phyloP scores from a whole-genome alignment of 1,139 yeast species.

The Geotrichum cucujoidarum region DNA sequence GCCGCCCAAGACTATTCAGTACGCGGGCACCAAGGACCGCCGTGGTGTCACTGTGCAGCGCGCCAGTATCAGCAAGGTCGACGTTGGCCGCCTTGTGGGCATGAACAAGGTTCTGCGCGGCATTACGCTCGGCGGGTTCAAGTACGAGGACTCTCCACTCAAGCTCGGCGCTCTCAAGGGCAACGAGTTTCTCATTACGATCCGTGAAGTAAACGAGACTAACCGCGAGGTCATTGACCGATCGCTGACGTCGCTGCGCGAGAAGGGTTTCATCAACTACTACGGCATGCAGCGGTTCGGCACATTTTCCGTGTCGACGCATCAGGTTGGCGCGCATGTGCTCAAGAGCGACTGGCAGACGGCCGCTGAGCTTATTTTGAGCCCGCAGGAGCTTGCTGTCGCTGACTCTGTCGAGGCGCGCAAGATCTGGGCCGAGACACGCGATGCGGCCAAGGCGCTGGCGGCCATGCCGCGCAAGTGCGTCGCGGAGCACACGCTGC shows the following conservation, averaged over 20 bases:
- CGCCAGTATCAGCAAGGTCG: conserved; percentile 63
- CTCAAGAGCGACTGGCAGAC: conserved; percentile 71
- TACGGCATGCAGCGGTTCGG: conserved; percentile 98
- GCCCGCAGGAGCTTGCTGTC: conserved; percentile 78
- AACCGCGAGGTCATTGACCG: conserved; percentile 44
- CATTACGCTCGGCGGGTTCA: conserved; percentile 69
- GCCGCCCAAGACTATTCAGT: conserved; percentile 64
- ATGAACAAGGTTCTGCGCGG: conserved; percentile 73
- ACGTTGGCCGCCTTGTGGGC: conserved; percentile 72
- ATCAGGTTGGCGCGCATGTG: conserved; percentile 69
- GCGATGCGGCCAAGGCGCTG: conserved; percentile 60
- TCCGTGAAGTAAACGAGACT: conserved; percentile 56
- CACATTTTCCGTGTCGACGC: conserved; percentile 88
- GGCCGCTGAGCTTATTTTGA: conserved; percentile 70
- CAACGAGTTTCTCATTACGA: conserved; percentile 78
- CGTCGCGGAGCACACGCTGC: conserved; percentile 74
- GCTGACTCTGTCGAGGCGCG: conserved; percentile 84
- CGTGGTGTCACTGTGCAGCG: conserved; percentile 93
- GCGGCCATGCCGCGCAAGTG: conserved; percentile 80
- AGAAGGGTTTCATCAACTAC: conserved; percentile 82
- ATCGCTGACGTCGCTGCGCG: conserved; percentile 55
- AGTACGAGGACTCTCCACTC: conserved; percentile 58
- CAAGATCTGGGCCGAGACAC: conserved; percentile 70
- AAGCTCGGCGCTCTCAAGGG: conserved; percentile 81
- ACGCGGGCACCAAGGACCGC: conserved; percentile 95